Evolutionary conservation across 805 yeast species (phyloP).

Genomic region (Suhomyces vadensis): DNA sequence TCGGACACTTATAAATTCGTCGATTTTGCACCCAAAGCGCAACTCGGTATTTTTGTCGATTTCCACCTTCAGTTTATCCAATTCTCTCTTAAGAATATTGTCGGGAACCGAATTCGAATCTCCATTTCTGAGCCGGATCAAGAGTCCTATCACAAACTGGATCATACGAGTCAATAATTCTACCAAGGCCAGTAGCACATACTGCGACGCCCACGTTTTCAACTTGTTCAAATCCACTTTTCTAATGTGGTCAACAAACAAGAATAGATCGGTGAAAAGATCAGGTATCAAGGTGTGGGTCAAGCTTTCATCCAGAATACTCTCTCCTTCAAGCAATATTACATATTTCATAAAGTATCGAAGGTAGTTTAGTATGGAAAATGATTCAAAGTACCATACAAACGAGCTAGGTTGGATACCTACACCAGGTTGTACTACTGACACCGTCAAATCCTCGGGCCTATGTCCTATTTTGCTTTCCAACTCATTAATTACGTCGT

Average conservation of each 20-base stretch:
- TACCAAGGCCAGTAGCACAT: slow-evolving; percentile 26
- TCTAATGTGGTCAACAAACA: slow-evolving; percentile 11
- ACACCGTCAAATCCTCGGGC: neutral
- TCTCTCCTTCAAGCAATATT: slow-evolving; percentile 39
- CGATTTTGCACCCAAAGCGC: slow-evolving; percentile 10
- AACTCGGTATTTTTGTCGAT: slow-evolving; percentile 4
- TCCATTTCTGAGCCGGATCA: slow-evolving; percentile 25
- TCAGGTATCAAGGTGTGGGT: slow-evolving; percentile 17
- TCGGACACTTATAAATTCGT: slow-evolving; percentile 11
- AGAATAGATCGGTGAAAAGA: slow-evolving; percentile 17
- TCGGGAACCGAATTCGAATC: slow-evolving; percentile 11
- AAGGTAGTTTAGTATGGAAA: slow-evolving; percentile 27
- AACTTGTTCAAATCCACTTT: slow-evolving; percentile 2
- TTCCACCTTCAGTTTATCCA: slow-evolving; percentile 6
- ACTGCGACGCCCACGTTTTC: slow-evolving; percentile 15
- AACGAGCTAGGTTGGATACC: neutral
- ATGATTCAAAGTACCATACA: slow-evolving; percentile 20
- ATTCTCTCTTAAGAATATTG: slow-evolving; percentile 5
- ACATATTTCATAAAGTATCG: slow-evolving; percentile 29
- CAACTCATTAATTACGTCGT: slow-evolving; percentile 19
- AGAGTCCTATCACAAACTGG: slow-evolving; percentile 34
- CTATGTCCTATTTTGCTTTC: neutral
- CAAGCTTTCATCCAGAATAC: slow-evolving; percentile 17
- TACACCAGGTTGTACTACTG: neutral
- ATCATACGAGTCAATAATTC: slow-evolving; percentile 32